A percentile compares a stretch with the other conserved stretches of the same genome.
Conservation (phyloP, 495 filamentous ascomycete species). For the Talaromyces wortmannii region DNA sequence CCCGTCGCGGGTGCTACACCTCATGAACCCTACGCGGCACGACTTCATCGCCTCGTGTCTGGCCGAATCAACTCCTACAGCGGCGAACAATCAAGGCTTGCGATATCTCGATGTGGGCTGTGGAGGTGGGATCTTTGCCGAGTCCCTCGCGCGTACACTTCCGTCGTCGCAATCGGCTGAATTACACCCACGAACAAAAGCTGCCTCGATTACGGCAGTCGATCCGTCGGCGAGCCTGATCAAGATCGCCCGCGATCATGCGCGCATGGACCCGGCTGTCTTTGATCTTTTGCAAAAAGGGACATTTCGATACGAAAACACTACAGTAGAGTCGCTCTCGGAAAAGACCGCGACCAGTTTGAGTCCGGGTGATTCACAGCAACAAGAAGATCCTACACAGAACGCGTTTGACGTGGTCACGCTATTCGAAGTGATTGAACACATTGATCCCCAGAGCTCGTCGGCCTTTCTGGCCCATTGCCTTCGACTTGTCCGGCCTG, state of each 20-base stretch:
- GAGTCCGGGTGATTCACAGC: neutral
- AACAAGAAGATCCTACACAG: neutral
- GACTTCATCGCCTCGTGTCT: slow-evolving; percentile 78
- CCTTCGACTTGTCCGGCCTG: slow-evolving; percentile 70
- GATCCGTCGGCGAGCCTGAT: slow-evolving; percentile 80
- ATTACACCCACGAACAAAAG: slow-evolving; percentile 46
- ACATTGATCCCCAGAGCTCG: slow-evolving; percentile 56
- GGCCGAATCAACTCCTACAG: slow-evolving; percentile 24
- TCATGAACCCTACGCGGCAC: slow-evolving; percentile 96
- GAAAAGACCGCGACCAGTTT: slow-evolving; percentile 14
- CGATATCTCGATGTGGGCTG: slow-evolving; percentile 90
- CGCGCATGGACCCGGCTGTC: slow-evolving; percentile 54
- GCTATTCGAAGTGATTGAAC: slow-evolving; percentile 91
- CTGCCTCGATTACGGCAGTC: slow-evolving; percentile 67
- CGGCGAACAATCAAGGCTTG: slow-evolving; percentile 19
- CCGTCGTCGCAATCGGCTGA: slow-evolving; percentile 37
- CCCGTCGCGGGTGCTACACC: slow-evolving; percentile 83
- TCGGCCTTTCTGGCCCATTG: slow-evolving; percentile 61
- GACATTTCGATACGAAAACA: slow-evolving; percentile 64
- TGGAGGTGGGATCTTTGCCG: slow-evolving; percentile 93
- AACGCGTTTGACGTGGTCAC: slow-evolving; percentile 63
- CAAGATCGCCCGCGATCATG: slow-evolving; percentile 69
- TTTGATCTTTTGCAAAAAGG: slow-evolving; percentile 36
- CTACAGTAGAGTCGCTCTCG: slow-evolving; percentile 61
- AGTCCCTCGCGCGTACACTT: slow-evolving; percentile 72